phyloP scores from a whole-genome alignment of 176 grass and related monocot genomes.

The Eleusine indica region DNA sequence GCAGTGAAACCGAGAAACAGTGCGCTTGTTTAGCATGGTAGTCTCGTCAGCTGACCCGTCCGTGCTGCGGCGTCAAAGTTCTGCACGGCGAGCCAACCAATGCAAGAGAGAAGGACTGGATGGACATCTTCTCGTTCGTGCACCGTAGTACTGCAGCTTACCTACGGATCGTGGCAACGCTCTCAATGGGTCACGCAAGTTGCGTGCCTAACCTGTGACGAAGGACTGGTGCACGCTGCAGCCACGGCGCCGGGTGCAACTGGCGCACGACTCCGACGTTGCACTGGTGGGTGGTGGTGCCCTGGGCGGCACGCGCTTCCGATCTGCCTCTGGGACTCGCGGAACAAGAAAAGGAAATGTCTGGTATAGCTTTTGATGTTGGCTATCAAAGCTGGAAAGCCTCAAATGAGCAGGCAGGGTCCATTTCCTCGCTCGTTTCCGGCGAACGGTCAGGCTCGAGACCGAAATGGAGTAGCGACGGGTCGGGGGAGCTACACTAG shows the following conservation, averaged over 20 bases:
- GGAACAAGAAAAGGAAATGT: not conserved
- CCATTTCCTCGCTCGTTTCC: not conserved
- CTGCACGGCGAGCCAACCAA: not conserved
- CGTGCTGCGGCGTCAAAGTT: not conserved
- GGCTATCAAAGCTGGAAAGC: not conserved
- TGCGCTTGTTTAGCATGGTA: no score
- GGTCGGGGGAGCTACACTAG: not conserved
- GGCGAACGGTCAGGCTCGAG: not conserved
- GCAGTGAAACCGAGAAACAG: no score
- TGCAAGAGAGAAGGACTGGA: not conserved
- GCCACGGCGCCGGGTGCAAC: not conserved
- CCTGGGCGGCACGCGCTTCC: not conserved
- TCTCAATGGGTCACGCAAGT: not conserved
- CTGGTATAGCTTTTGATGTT: not conserved
- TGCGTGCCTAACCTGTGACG: not conserved
- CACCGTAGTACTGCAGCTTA: not conserved
- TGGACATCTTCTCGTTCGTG: not conserved
- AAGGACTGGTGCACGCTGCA: not conserved
- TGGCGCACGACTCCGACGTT: not conserved
- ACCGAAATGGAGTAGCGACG: not conserved
- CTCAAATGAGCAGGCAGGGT: not conserved
- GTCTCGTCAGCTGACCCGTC: no score
- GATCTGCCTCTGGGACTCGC: not conserved
- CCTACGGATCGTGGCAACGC: not conserved
- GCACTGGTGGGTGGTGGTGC: no score